These are phyloP conservation scores for Carex pumila DNA, from an alignment of 176 grass and related monocot genomes.

Conservation along the genomic window DNA sequence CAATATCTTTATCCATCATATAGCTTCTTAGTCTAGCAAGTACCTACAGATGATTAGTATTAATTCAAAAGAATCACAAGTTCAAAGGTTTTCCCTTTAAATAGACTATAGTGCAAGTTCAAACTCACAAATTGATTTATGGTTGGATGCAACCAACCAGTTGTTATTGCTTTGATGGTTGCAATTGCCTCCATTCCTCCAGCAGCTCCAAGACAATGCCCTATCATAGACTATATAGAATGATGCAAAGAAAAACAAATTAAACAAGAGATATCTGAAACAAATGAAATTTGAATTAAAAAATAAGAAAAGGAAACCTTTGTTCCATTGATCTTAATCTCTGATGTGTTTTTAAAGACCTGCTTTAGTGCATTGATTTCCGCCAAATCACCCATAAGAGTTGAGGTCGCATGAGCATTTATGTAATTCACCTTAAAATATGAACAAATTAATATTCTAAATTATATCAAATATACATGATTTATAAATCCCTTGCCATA, in stretches of 20 bases:
- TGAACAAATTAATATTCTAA: neutral
- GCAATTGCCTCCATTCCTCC: slow-evolving; percentile 94
- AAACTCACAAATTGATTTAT: slow-evolving; percentile 99
- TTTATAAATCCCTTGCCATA: neutral
- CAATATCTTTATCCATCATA: no score
- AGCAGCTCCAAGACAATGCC: slow-evolving; percentile 84
- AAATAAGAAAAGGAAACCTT: slow-evolving; percentile 36
- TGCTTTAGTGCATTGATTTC: slow-evolving; percentile 88
- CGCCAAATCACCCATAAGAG: slow-evolving; percentile 74
- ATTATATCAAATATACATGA: neutral
- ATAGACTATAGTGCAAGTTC: neutral
- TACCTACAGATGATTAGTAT: neutral
- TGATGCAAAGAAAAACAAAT: neutral
- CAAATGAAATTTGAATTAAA: neutral
- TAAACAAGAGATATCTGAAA: neutral
- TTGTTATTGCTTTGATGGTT: slow-evolving; percentile 79
- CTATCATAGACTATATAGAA: slow-evolving; percentile 76
- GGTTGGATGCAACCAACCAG: slow-evolving; percentile 90
- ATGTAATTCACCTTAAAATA: slow-evolving; percentile 78
- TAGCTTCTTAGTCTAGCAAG: no score
- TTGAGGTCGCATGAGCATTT: slow-evolving; percentile 95
- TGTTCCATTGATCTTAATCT: slow-evolving; percentile 92
- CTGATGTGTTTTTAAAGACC: slow-evolving; percentile 71
- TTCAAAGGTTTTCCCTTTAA: neutral
- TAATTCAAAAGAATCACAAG: neutral